Conservation (phyloP, 2,329 filamentous ascomycete species). For the Pseudogymnoascus sp. region DNA sequence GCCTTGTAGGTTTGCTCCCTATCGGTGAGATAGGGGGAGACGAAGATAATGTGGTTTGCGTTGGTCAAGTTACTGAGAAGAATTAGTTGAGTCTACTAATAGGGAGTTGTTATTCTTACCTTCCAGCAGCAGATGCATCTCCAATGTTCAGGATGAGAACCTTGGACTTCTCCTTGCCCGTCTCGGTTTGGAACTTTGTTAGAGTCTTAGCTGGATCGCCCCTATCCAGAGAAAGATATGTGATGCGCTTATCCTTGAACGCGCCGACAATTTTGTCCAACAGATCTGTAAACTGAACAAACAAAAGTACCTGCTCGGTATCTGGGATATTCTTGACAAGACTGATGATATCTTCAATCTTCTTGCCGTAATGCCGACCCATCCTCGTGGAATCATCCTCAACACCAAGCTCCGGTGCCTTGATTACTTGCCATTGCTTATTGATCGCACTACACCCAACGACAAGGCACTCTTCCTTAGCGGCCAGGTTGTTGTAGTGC, state of each 20-base stretch:
- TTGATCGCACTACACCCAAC: constrained; percentile 33
- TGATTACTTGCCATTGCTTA: constrained; percentile 33
- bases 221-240: constrained; percentile 29
- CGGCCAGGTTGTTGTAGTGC: constrained; percentile 7
- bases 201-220: constrained; percentile 29
- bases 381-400: constrained; percentile 18
- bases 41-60: constrained; percentile 57
- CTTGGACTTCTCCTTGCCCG: constrained; percentile 29
- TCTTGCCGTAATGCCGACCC: constrained; percentile 34
- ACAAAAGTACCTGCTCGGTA: constrained; percentile 45
- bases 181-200: constrained; percentile 32
- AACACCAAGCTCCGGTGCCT: constrained; percentile 28
- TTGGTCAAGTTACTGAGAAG: constrained; percentile 47
- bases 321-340: constrained; percentile 33
- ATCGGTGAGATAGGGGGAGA: constrained; percentile 42
- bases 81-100: not conserved
- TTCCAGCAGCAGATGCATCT: constrained; percentile 49
- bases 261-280: constrained; percentile 31
- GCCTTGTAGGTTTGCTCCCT: constrained; percentile 45
- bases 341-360: constrained; percentile 37
- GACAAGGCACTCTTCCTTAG: constrained; percentile 31
- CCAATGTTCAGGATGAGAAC: constrained; percentile 50
- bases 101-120: constrained; percentile 34
- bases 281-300: constrained; percentile 43
- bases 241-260: constrained; percentile 26